Conservation (phyloP, 2,329 filamentous ascomycete genomes). For the Fusarium nygamai region DNA sequence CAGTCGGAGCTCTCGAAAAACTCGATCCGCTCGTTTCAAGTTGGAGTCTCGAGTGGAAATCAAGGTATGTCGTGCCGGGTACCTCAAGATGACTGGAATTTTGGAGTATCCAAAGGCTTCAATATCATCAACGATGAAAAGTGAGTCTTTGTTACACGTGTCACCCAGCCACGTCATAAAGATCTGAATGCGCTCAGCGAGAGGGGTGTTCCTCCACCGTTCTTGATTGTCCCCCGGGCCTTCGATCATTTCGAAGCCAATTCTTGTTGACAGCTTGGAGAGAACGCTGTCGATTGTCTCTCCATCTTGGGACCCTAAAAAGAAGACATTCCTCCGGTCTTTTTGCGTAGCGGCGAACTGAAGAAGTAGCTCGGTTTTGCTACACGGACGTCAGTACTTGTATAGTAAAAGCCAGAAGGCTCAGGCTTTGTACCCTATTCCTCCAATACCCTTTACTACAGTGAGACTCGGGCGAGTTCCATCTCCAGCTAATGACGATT, state of each 20-base stretch:
- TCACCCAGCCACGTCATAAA: rapidly evolving
- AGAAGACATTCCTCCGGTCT: not conserved
- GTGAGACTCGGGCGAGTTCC: rapidly evolving
- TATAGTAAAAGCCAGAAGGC: rapidly evolving
- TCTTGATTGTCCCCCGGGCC: rapidly evolving
- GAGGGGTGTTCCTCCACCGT: not conserved
- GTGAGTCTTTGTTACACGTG: rapidly evolving
- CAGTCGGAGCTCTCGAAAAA: not conserved
- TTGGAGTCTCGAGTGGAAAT: not conserved
- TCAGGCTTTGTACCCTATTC: not conserved
- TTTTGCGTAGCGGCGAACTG: not conserved
- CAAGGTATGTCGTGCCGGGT: not conserved
- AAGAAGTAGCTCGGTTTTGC: not conserved
- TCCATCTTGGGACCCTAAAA: rapidly evolving
- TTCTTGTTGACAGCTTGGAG: not conserved
- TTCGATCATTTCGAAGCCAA: not conserved
- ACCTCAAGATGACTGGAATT: rapidly evolving
- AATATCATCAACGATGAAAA: not conserved
- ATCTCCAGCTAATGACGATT: rapidly evolving
- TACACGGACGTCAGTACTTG: rapidly evolving
- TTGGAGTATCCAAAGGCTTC: not conserved
- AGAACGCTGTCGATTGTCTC: not conserved
- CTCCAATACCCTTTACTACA: not conserved
- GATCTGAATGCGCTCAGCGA: not conserved
- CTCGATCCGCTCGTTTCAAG: not conserved